Conservation (phyloP, 192 early-diverging fungal species). For the Entomortierella chlamydospora region DNA sequence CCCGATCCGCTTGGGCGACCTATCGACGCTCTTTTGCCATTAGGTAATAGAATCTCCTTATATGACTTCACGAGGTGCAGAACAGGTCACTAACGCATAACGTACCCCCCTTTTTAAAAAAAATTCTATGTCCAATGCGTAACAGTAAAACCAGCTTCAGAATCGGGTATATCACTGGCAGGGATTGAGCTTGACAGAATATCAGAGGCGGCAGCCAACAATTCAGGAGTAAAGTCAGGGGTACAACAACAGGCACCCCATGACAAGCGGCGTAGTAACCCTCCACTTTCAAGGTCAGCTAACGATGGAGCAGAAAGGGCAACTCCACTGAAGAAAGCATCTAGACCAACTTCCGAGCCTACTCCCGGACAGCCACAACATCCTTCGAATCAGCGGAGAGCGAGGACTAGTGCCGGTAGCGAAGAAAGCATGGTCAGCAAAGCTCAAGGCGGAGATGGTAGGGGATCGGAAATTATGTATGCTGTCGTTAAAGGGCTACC, state of each 20-base stretch:
- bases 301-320: neutral
- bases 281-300: too few species aligned
- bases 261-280: too few species aligned
- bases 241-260: too few species aligned
- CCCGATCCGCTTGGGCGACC: constrained; percentile 29
- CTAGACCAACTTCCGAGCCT: constrained; percentile 8
- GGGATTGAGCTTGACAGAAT: constrained; percentile 12
- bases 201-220: neutral
- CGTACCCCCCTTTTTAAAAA: too few species aligned
- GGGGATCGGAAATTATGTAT: constrained; percentile 43
- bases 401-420: neutral
- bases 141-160: constrained; percentile 21
- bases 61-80: too few species aligned
- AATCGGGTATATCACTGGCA: constrained; percentile 2
- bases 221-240: neutral
- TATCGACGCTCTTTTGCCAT: constrained; percentile 22
- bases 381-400: neutral
- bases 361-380: neutral
- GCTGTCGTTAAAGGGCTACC: constrained; percentile 43
- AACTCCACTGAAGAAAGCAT: neutral
- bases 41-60: constrained; percentile 1
- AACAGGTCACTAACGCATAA: too few species aligned
- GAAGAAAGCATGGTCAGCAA: neutral
- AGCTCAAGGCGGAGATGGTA: constrained; percentile 2
- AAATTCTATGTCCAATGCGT: too few species aligned